Percentiles rank a stretch among this genome's conserved stretches.
Conservation (phyloP, 352 stramenopile genomes). For the Ophiocytium majus region DNA sequence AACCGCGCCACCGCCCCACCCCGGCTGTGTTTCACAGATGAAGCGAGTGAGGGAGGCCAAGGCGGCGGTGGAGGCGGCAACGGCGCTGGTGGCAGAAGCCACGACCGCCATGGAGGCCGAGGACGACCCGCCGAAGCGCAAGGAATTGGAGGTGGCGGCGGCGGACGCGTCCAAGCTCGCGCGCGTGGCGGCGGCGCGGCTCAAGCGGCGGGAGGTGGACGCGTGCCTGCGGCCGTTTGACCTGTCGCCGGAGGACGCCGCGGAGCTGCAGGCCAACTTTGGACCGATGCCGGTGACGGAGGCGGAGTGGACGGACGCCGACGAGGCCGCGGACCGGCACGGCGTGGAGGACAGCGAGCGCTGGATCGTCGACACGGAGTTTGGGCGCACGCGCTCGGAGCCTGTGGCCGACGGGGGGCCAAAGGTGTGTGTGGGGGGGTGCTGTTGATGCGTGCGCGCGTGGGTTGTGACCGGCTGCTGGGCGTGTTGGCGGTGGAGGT, state of each 20-base stretch:
- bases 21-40: background rate
- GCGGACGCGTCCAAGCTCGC: too few species aligned
- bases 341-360: background rate
- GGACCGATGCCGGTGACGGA: background rate
- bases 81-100: background rate
- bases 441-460: too few species aligned
- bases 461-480: too few species aligned
- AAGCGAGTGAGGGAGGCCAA: background rate
- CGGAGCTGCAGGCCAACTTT: background rate
- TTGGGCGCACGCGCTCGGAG: background rate
- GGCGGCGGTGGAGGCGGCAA: background rate
- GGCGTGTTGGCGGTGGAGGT: too few species aligned
- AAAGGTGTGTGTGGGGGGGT: too few species aligned
- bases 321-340: background rate
- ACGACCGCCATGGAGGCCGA: background rate
- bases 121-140: background rate
- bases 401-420: too few species aligned
- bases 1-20: background rate
- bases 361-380: constrained; percentile 18
- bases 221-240: background rate
- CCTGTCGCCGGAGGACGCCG: background rate
- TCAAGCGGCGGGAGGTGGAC: background rate
- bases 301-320: constrained; percentile 8
- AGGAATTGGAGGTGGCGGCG: background rate
- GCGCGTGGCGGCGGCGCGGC: too few species aligned